Evolutionary conservation across 805 yeast genomes (phyloP), one percentile per base, ranked within the genome.

Genomic region (Schwanniomyces vanrijiae): DNA sequence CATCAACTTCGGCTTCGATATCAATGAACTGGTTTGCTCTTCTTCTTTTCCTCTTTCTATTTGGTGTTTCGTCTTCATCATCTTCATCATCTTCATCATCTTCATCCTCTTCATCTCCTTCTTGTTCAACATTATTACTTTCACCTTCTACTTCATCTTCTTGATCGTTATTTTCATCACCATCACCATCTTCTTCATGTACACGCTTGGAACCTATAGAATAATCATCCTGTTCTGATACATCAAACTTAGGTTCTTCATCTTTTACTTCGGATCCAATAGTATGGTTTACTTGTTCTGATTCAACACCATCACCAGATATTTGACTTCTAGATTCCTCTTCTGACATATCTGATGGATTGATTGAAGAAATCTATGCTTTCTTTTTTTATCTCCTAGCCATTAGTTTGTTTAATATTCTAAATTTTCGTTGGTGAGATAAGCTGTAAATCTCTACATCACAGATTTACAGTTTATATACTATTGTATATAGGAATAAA

Each of bases 1-100:
- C 98, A 66, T 92, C 96, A 48, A 94, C 99, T 66, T 92, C 98
- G 49, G 51, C 99, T 75, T 94, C 98, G 45, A 94, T 96, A 88
- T 94, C 99, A 69, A 94, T 78, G 67, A 90, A 94, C 75, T 87
- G 91, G 66, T 92, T 92, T 73, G 77, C 78, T 43, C 71, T 62
- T 59, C 80, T 70, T 61, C 77, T 71, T 52, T 73, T 77, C 49
- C 71, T 71, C 42, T 71, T 68, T 39, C 77, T 73, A 4, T 70
- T 76, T 11, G 78, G 86, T 1, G 78, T 88, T 2, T 69, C 75
- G 1, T 66, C 76, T 0, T 65, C 76, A 1, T 66, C 76, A 0
- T 83, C 89, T 0, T 72, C 77, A 0, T 83, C 85, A 5, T 69
- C 78, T 0, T 71, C 77, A 0, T 70, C 75, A 0, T 71, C 80